Evolutionary conservation across 257 asterid genomes (phyloP).

Genomic region (Mentha longifolia): DNA sequence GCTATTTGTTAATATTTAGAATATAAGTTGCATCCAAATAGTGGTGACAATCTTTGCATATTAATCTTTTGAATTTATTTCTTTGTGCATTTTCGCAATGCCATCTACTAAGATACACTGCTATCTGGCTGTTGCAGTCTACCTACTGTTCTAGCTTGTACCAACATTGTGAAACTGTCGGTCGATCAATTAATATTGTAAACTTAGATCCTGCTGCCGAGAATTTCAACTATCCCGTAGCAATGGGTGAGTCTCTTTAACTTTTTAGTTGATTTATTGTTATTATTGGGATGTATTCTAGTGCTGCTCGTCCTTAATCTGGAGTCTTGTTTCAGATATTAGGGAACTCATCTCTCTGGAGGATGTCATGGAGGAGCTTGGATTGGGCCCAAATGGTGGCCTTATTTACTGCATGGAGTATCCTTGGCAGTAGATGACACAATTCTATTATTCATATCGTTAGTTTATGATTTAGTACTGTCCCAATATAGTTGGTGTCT

Average conservation of each 20-base stretch:
- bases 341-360: slow-evolving; percentile 86
- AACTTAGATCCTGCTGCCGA: slow-evolving; percentile 99
- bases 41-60: not conserved
- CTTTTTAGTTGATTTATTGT: slow-evolving; percentile 9
- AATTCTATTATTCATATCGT: slow-evolving; percentile 12
- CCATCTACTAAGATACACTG: slow-evolving; percentile 5
- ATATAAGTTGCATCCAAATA: not conserved
- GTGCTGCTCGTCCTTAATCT: slow-evolving; percentile 23
- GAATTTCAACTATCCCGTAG: slow-evolving; percentile 92
- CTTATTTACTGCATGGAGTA: slow-evolving; percentile 99
- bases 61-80: slow-evolving; percentile 9
- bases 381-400: slow-evolving; percentile 96
- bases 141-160: slow-evolving; percentile 90
- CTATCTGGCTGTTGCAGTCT: slow-evolving; percentile 58
- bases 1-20: not conserved
- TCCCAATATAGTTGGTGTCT: not conserved
- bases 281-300: not conserved
- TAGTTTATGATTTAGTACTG: not conserved
- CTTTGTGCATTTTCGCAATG: not conserved
- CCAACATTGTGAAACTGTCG: slow-evolving; percentile 78
- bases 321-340: slow-evolving; percentile 58
- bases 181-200: slow-evolving; percentile 78
- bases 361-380: slow-evolving; percentile 95
- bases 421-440: slow-evolving; percentile 47
- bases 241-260: slow-evolving; percentile 66